Conservation (phyloP, 768 basidiomycete species). For the Boletellus ananiceps region DNA sequence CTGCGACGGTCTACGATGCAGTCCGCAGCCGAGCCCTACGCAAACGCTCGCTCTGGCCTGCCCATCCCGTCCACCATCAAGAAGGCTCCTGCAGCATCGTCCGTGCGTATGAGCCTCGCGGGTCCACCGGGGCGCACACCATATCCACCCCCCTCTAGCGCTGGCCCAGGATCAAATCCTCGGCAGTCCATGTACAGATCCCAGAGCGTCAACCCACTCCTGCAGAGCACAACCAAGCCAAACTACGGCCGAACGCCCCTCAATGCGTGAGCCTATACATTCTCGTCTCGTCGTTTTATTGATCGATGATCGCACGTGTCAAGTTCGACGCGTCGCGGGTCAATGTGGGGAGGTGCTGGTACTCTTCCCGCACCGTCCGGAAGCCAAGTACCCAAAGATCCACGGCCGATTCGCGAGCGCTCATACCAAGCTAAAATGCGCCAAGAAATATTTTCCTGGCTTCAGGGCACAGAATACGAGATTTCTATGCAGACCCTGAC, state of each 20-base stretch:
- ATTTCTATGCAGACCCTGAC: conserved; percentile 63
- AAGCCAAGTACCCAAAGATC: conserved; percentile 62
- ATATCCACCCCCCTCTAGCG: conserved; percentile 34
- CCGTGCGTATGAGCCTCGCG: conserved; percentile 67
- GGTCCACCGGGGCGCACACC: conserved; percentile 66
- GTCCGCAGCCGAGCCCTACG: conserved; percentile 45
- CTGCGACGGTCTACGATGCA: conserved; percentile 59
- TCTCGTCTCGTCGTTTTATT: conserved; percentile 2
- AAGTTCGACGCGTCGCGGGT: conserved; percentile 73
- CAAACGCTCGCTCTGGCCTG: conserved; percentile 55
- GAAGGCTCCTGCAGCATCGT: conserved; percentile 47
- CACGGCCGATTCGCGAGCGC: conserved; percentile 72
- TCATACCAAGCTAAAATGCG: conserved; percentile 71
- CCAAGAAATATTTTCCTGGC: conserved; percentile 69
- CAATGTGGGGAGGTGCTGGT: conserved; percentile 59
- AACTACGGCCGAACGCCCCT: conserved; percentile 71
- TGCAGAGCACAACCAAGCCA: conserved; percentile 66
- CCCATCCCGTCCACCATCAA: conserved; percentile 74
- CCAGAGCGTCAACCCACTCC: conserved; percentile 61
- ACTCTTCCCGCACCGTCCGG: conserved; percentile 43
- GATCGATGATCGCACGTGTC: conserved; percentile 1
- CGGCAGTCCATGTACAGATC: conserved; percentile 67
- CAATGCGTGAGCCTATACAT: conserved; percentile 44
- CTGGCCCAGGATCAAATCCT: conserved; percentile 45
- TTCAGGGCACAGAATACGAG: conserved; percentile 61